Evolutionary conservation across 768 basidiomycete genomes (phyloP).

Genomic region (Boletus rubescentipes): DNA sequence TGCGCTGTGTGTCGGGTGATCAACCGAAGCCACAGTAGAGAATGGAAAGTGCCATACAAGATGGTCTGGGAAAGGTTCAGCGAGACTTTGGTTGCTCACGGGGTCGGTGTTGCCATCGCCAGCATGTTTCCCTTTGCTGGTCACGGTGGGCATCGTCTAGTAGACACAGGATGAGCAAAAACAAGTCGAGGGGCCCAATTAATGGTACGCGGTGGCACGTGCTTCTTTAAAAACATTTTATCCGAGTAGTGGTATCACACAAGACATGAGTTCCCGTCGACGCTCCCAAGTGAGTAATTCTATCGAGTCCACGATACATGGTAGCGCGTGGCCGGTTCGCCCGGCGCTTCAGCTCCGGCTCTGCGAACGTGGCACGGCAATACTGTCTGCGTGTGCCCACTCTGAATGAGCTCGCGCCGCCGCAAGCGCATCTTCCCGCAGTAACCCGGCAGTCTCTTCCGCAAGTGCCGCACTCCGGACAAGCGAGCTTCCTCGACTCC

Average conservation of each 20-base stretch:
- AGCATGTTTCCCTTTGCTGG: slow-evolving; percentile 19
- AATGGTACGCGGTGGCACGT: slow-evolving; percentile 11
- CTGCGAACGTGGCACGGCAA: slow-evolving; percentile 30
- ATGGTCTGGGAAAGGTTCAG: slow-evolving; percentile 42
- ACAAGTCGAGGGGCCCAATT: not conserved
- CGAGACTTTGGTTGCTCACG: slow-evolving; percentile 24
- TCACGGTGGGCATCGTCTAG: slow-evolving; percentile 18
- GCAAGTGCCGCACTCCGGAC: slow-evolving; percentile 30
- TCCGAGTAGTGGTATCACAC: not conserved
- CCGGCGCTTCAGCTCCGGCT: slow-evolving; percentile 37
- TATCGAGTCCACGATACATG: slow-evolving; percentile 4
- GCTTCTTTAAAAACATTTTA: slow-evolving; percentile 5
- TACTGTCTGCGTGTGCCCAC: slow-evolving; percentile 21
- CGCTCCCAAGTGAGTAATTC: too few relatives aligned
- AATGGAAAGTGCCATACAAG: slow-evolving; percentile 35
- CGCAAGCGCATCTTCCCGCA: slow-evolving; percentile 42
- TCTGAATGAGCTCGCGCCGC: slow-evolving; percentile 27
- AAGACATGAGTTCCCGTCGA: too few relatives aligned
- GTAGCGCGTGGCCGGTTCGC: not conserved
- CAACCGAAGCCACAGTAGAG: not conserved
- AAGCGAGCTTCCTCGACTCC: slow-evolving; percentile 27
- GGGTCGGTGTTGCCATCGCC: slow-evolving; percentile 1
- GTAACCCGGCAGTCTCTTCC: slow-evolving; percentile 51
- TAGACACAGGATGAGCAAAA: not conserved
- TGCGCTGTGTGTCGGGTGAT: slow-evolving; percentile 43